Conservation (phyloP, 495 filamentous ascomycete species). For the Penicillium herquei region DNA sequence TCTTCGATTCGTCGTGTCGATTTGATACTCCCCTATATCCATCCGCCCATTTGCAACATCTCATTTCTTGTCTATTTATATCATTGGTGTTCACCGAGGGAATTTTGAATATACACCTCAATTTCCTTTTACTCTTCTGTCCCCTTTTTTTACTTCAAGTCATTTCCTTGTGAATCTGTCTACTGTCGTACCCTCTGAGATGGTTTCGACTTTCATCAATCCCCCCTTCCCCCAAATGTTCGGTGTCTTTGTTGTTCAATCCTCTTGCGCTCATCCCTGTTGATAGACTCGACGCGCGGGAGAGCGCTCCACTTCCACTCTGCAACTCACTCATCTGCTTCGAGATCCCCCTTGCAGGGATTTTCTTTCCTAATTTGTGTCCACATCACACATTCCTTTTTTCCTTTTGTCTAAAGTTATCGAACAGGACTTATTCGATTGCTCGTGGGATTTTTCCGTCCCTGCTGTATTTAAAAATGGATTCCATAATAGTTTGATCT, state of each 20-base stretch:
- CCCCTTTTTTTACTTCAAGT: constrained; percentile 12
- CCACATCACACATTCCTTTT: constrained; percentile 20
- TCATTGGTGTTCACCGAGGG: constrained; percentile 9
- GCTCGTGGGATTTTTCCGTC: constrained; percentile 15
- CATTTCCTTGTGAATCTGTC: constrained; percentile 19
- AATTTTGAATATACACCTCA: constrained; percentile 4
- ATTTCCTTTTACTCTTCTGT: constrained; percentile 18
- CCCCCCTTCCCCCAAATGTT: too few species aligned
- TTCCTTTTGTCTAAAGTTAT: constrained; percentile 29
- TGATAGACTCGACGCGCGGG: constrained; percentile 16
- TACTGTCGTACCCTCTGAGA: constrained; percentile 27
- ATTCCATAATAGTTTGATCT: constrained; percentile 17
- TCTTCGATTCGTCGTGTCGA: constrained; percentile 34
- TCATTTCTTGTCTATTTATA: constrained; percentile 23
- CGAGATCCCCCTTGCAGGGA: constrained; percentile 5
- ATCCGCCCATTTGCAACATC: constrained; percentile 14
- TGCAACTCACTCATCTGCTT: constrained; percentile 10
- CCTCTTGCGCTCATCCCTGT: constrained; percentile 15
- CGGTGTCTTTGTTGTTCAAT: constrained; percentile 6
- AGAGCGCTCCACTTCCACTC: constrained; percentile 21
- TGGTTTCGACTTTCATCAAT: constrained; percentile 10
- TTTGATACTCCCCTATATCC: constrained; percentile 36
- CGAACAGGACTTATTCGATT: constrained; percentile 22
- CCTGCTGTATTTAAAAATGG: constrained; percentile 25
- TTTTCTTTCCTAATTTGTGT: constrained; percentile 19